Conservation (phyloP, 108 stramenopile genomes). For the Bacterosira constricta region DNA sequence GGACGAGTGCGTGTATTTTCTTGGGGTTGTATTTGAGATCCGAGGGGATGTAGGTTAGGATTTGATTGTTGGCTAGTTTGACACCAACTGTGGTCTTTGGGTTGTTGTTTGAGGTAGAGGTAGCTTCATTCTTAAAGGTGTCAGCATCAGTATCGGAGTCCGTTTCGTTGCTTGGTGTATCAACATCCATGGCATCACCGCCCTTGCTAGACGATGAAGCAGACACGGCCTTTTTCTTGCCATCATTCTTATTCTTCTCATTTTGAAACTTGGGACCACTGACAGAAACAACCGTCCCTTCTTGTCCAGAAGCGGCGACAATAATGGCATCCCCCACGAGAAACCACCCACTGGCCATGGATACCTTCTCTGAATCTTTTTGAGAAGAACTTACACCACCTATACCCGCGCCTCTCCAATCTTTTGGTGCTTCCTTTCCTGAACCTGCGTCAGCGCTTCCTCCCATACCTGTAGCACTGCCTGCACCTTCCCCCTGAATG, state of each 20-base stretch:
- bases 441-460: too few relatives aligned
- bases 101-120: neutral
- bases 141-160: neutral
- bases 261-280: constrained; percentile 19
- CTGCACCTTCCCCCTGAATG: constrained; percentile 7
- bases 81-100: constrained; percentile 9
- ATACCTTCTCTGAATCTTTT: constrained; percentile 5
- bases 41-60: constrained; percentile 18
- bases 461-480: constrained; percentile 1
- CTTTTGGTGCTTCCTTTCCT: constrained; percentile 1
- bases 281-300: constrained; percentile 57
- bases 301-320: constrained; percentile 67
- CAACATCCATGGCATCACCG: constrained; percentile 41
- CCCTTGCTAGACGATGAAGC: neutral
- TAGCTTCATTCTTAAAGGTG: neutral
- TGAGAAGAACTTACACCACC: constrained; percentile 52
- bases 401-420: constrained; percentile 53
- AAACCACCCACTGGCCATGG: constrained; percentile 70
- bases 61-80: constrained; percentile 16
- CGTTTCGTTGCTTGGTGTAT: constrained; percentile 6
- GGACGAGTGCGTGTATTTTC: constrained; percentile 37
- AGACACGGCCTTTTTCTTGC: constrained; percentile 7
- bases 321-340: constrained; percentile 75
- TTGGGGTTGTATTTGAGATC: constrained; percentile 32
- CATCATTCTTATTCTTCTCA: constrained; percentile 6